Evolutionary conservation across 192 early-diverging fungal genomes (phyloP), one percentile per base, ranked within the genome.

Genomic region (Piromyces finnis): DNA sequence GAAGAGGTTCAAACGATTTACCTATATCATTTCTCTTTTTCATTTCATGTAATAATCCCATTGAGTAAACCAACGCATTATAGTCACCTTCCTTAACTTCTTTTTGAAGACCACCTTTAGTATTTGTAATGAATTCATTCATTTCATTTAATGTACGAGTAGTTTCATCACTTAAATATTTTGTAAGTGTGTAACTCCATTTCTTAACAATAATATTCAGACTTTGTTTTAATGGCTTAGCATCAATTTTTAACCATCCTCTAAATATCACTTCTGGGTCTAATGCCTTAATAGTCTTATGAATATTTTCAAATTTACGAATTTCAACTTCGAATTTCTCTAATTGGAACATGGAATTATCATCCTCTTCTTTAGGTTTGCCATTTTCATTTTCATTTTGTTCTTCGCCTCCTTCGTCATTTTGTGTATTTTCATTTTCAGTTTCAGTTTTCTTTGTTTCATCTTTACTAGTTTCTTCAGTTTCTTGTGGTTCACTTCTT

Each of bases 71-170:
- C 1, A 91, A 82, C 15, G 83, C 86, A 30, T 86, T 85, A 82
- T 91, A 91, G 78, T 91, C 89, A 27, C 90, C 90, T 81, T 91
- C 90, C 35, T 87, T 85, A 80, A 91, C 91, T 81, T 91, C 88
- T 7, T 81, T 80, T 59, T 84, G 81, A 18, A 91, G 81, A 2
- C 90, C 90, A 77, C 87, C 89, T 79, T 89, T 89, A 77, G 87
- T 91, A 29, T 80, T 79, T 79, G 85, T 86, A 16, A 90, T 87
- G 79, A 91, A 91, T 29, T 82, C 82, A 82, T 86, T 89, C 30
- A 91, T 84, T 78, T 91, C 88, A 81, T 91, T 90, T 18, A 91
- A 81, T 36, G 86, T 89, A 29, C 82, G 81, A 30, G 91, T 87
- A 30, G 87, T 82, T 79, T 91, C 90, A 79, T 91, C 90, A 6